Base-by-base conservation (phyloP, 306 rosid genomes). In the Lathyrus oleraceus region DNA sequence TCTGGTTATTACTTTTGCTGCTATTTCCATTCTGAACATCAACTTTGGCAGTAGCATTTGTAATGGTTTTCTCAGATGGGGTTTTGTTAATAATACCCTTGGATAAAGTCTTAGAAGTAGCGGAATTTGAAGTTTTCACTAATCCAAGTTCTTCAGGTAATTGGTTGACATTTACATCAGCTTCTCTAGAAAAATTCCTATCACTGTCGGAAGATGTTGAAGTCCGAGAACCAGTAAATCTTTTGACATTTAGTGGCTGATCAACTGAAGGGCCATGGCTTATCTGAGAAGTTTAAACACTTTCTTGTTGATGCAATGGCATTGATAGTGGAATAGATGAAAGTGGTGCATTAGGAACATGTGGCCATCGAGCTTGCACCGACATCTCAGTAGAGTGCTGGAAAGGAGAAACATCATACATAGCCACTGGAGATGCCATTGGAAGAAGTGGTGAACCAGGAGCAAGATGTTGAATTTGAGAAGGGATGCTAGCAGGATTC, bases 361-460 rank as follows among this genome's bases (percentile, higher is more conserved):
- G 92, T 30, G 95, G 85, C 98, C 98, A 90, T 8, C 86, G 91
- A 42, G 96, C 84, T 80, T 92, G 95, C 36, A 78, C 89, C 12
- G 98, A 68, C 91, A 85, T 86, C 76, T 93, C 98, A 2, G 83
- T 71, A 48, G 98, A 90, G 38, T 95, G 81, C 98, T 93, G 97
- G 82, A 88, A 94, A 48, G 98, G 88, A 70, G 98, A 88, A 76
- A 94, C 94, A 69, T 94, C 96, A 79, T 84, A 94, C 95, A 90
- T 87, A 43, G 98, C 91, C 75, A 90, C 44, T 13, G 97, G 98
- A 74, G 98, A 84, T 52, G 89, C 85, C 94, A 94, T 85, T 2
- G 97, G 98, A 79, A 88, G 63, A 66, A 94, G 91, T 8, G 97
- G 96, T n/a, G 98, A 88, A 38, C 98, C 98, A 61, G 98, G 96